Base-by-base conservation (phyloP, 1,284 basidiomycete species). In the Ceratobasidium sp. region DNA sequence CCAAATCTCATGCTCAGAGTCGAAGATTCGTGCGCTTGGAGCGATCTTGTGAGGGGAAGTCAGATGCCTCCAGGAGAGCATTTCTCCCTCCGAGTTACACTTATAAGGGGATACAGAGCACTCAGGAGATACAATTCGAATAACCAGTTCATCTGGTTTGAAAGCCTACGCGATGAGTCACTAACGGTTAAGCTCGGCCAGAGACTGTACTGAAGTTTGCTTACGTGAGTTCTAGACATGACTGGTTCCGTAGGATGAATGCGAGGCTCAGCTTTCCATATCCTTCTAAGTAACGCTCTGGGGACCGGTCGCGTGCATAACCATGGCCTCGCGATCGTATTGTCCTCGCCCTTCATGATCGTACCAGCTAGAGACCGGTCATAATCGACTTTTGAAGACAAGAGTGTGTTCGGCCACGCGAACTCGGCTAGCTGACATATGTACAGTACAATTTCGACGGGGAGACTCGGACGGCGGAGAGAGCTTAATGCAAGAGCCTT, bases 211-310 rank as follows among this genome's bases (percentile, higher is more conserved):
- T 23, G 5, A 28, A 26, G 12, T 3, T 18, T 7, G 55, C 72
- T 61, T 26, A 76, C 72, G 44, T 76, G 61, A 23, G 72, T 76
- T 26, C 72, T 51, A 12, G 72, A 76, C 72, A 76, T 76, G 26
- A 76, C 61, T 5, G 72, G 72, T 51, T 76, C 72, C 23, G 60
- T 61, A 6, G 72, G 72, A 26, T 55, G 39, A 56, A 76, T 76
- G 20, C 39, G 7, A 18, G 72, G 72, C 49, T 76, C 61, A 18
- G 40, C 61, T 23, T 49, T 33, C 61, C 72, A 66, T 7, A 63
- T 63, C 20, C n/a, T 40, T 33, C 51, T 39, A 20, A 76, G 46
- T n/a, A 53, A 20, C 9, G 10, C 15, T 40, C 46, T 10, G 28
- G 72, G 53, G 2, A 76, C 39, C 4, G 72, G 72, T 23, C n/a